Evolutionary conservation across 2,329 filamentous ascomycete genomes (phyloP), one percentile per base, ranked within the genome.

Genomic region (Pestalotiopsis fici): DNA sequence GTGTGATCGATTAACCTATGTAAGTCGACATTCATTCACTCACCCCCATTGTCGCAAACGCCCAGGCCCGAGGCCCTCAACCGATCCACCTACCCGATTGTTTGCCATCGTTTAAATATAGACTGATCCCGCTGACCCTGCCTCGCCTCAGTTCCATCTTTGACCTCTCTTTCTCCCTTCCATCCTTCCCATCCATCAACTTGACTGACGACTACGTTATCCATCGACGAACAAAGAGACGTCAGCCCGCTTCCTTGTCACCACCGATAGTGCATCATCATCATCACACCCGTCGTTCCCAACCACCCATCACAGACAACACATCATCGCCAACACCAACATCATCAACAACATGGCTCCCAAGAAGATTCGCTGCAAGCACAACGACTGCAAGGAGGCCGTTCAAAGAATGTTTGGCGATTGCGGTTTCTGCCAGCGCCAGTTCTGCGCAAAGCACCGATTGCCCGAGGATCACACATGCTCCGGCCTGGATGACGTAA

Each of bases 341-440:
- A 57, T 35, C 66, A n/a, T 71, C 77, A 81, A 65, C 72, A 91
- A 65, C 72, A 91, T 90, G 88, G 88, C 91, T 71, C 87, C 90
- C 70, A 93, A 91, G 83, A 94, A 93, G 86, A 90, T 92, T 74
- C 91, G 93, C 74, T 98, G 96, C 86, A 91, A 87, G 71, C 94
- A 93, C 84, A 95, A 95, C 82, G 91, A 94, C 74, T 98, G 96
- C 89, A 93, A 90, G 78, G 91, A 94, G 74, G 88, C 88, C 35
- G 95, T 94, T 18, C 95, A 98, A 81, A 91, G 93, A 72, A 98
- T 99, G 76, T 93, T 98, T 68, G 96, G 96, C 65, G 95, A 98
- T 84, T 99, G 96, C 83, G 91, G 90, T 69, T 98, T 98, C 86
- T 99, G 96, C 85, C 86, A 91, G 66, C 94, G 95, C 59, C 93